Evolutionary conservation across 202 grass and related monocot species (phyloP).

Genomic region (Zoysia matrella): DNA sequence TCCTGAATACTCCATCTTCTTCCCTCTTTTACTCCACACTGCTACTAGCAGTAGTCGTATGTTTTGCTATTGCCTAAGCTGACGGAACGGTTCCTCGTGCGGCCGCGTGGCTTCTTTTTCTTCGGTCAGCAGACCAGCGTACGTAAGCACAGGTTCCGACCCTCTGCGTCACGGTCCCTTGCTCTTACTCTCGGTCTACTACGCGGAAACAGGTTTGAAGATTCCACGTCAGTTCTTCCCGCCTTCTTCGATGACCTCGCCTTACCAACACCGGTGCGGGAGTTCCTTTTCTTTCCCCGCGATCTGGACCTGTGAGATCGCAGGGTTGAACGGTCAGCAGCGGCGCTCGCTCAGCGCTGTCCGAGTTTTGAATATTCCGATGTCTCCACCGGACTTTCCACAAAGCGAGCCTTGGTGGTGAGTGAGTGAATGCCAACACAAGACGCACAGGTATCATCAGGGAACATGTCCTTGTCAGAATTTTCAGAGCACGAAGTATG

Average conservation of each 20-base stretch:
- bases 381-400: constrained; percentile 26
- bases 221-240: constrained; percentile 59
- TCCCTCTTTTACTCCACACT: too few species aligned
- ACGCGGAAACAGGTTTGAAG: constrained; percentile 68
- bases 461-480: constrained; percentile 27
- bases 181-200: constrained; percentile 4
- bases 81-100: too few species aligned
- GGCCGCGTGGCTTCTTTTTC: too few species aligned
- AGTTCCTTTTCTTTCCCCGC: too few species aligned
- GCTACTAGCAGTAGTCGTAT: too few species aligned
- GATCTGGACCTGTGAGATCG: neutral
- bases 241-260: constrained; percentile 56
- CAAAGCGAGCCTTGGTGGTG: constrained; percentile 20
- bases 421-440: constrained; percentile 46
- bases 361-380: constrained; percentile 43
- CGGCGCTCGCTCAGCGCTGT: neutral
- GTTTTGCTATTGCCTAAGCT: too few species aligned
- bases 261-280: neutral
- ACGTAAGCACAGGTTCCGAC: too few species aligned
- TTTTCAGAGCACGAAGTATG: neutral
- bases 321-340: constrained; percentile 56
- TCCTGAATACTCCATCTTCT: too few species aligned
- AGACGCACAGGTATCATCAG: neutral
- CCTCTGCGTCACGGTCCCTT: constrained; percentile 32
- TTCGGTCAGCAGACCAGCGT: too few species aligned